Evolutionary conservation across 495 filamentous ascomycete genomes (phyloP).

Genomic region (Annulohypoxylon stygium): DNA sequence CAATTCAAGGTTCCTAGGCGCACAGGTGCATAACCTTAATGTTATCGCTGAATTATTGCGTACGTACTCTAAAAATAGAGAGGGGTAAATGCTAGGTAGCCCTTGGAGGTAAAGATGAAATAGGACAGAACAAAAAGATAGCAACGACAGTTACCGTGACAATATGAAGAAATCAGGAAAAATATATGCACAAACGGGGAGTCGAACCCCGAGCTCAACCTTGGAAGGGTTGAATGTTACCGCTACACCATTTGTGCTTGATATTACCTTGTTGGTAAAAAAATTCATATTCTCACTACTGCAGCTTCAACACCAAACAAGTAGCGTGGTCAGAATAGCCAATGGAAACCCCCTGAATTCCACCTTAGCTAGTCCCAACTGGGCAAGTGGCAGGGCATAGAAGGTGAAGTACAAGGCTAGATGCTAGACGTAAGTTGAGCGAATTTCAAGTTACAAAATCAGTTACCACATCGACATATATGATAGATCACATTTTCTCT

Average conservation of each 20-base stretch:
- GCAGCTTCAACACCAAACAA: too few species aligned
- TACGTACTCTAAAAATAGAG: neutral
- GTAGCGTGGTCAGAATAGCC: neutral
- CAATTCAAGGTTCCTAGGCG: neutral
- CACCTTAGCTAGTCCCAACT: neutral
- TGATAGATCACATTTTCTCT: too few species aligned
- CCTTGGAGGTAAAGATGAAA: neutral
- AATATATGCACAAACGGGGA: conserved; percentile 35
- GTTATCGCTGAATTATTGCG: neutral
- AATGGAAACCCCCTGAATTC: neutral
- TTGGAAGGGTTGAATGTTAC: conserved; percentile 47
- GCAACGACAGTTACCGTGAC: neutral
- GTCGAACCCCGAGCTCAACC: conserved; percentile 47
- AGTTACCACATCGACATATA: too few species aligned
- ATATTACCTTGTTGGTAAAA: neutral
- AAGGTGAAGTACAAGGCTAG: too few species aligned
- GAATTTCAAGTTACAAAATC: too few species aligned
- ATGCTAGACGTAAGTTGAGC: too few species aligned
- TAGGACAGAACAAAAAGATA: conserved; percentile 1
- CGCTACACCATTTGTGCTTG: conserved; percentile 42
- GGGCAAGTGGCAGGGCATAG: too few species aligned
- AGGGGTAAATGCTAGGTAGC: neutral
- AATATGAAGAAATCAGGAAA: neutral
- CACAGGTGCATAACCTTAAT: neutral
- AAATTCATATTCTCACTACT: too few species aligned